Evolutionary conservation across 1,284 basidiomycete genomes (phyloP).

Genomic region (Ustilago hordei): DNA sequence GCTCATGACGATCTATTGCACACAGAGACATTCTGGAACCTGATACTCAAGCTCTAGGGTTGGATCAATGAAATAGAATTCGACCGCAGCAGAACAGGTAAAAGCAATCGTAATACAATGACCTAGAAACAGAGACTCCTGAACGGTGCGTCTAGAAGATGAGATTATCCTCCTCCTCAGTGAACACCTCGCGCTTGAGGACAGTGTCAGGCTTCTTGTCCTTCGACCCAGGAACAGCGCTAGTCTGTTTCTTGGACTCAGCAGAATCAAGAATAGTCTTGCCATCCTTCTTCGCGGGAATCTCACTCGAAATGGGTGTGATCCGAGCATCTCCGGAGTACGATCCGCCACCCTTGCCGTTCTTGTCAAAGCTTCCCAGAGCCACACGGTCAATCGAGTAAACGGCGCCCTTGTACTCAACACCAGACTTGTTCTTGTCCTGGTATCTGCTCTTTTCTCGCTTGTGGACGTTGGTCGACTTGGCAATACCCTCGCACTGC

Average conservation of each 20-base stretch:
- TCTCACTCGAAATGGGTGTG: not conserved
- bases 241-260: constrained; percentile 3
- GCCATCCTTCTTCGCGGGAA: not conserved
- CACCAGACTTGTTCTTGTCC: constrained; percentile 18
- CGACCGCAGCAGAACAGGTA: not conserved
- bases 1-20: constrained; percentile 41
- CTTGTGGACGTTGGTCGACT: constrained; percentile 31
- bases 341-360: constrained; percentile 11
- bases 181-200: constrained; percentile 13
- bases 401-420: constrained; percentile 23
- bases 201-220: constrained; percentile 7
- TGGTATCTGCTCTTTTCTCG: constrained; percentile 24
- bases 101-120: not conserved
- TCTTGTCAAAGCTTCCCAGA: constrained; percentile 20
- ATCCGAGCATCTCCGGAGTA: not conserved
- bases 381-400: constrained; percentile 33
- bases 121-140: not conserved
- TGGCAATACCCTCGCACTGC: constrained; percentile 25
- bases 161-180: constrained; percentile 8
- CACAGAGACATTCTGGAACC: constrained; percentile 38
- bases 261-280: not conserved
- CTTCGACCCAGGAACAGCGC: not conserved
- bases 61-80: not conserved
- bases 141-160: constrained; percentile 15
- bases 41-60: constrained; percentile 16